A percentile compares a stretch with the other conserved stretches of the same genome.
Evolutionary conservation across 352 stramenopile genomes (phyloP).

Genomic region (Phytophthora citricola): DNA sequence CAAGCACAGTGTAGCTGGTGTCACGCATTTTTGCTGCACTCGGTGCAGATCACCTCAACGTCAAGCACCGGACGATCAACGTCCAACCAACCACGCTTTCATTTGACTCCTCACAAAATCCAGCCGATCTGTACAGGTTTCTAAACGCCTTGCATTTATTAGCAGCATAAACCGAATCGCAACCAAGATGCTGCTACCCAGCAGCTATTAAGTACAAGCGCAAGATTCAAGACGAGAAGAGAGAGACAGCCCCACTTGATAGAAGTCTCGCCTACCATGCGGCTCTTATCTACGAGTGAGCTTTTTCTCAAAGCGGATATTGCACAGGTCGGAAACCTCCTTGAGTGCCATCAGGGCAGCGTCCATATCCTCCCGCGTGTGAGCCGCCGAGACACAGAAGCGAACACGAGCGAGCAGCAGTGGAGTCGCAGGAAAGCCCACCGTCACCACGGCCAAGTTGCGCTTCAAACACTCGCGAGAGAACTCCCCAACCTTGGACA

Average conservation of each 20-base stretch:
- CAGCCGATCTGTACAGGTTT: slow-evolving; percentile 10
- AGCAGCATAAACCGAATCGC: slow-evolving; percentile 6
- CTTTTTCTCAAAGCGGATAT: slow-evolving; percentile 71
- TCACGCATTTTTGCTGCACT: too few relatives aligned
- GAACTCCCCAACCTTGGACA: slow-evolving; percentile 98
- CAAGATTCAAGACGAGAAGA: background rate
- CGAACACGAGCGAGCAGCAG: slow-evolving; percentile 94
- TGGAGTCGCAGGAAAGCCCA: slow-evolving; percentile 97
- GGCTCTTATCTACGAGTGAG: slow-evolving; percentile 16
- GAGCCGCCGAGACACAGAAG: slow-evolving; percentile 97
- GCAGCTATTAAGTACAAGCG: background rate
- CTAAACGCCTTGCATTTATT: slow-evolving; percentile 23
- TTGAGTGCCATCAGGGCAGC: slow-evolving; percentile 91
- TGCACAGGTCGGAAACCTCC: slow-evolving; percentile 88
- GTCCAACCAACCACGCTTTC: too few relatives aligned
- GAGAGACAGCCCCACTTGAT: too few relatives aligned
- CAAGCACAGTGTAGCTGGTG: too few relatives aligned
- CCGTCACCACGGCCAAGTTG: slow-evolving; percentile 97
- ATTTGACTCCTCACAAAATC: background rate
- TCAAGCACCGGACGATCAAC: too few relatives aligned
- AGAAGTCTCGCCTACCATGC: too few relatives aligned
- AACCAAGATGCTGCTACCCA: background rate
- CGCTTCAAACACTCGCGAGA: slow-evolving; percentile 95
- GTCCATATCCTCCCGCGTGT: slow-evolving; percentile 95
- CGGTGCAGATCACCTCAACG: too few relatives aligned